A percentile compares a stretch with the other conserved stretches of the same genome.
Conservation (phyloP, 768 basidiomycete species). For the Kwoniella sp. region DNA sequence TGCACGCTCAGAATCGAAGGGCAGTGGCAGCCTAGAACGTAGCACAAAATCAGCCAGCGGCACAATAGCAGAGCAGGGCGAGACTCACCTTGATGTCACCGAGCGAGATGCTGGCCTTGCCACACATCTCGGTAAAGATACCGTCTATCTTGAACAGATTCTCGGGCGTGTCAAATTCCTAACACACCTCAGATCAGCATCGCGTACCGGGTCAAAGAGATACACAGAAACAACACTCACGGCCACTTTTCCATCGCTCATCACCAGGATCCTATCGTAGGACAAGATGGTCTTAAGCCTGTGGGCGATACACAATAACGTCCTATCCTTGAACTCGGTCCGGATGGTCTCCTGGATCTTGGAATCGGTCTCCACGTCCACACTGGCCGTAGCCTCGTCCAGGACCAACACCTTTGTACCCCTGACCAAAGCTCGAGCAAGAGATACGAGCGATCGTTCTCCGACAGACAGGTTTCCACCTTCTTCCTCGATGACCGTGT, state of each 20-base stretch:
- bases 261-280: constrained; percentile 83
- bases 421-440: constrained; percentile 85
- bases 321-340: constrained; percentile 75
- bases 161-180: constrained; percentile 75
- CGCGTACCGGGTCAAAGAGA: constrained; percentile 28
- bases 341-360: constrained; percentile 90
- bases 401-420: constrained; percentile 63
- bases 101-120: constrained; percentile 68
- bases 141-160: constrained; percentile 62
- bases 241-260: constrained; percentile 68
- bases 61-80: not conserved
- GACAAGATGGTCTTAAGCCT: constrained; percentile 79
- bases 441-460: constrained; percentile 74
- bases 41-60: constrained; percentile 2
- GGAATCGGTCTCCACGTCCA: constrained; percentile 82
- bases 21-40: constrained; percentile 14
- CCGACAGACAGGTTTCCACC: constrained; percentile 73
- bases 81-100: constrained; percentile 59
- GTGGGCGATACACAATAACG: constrained; percentile 82
- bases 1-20: constrained; percentile 16
- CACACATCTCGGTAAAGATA: constrained; percentile 82
- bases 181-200: not conserved
- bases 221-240: constrained; percentile 51
- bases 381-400: constrained; percentile 88
- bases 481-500: constrained; percentile 78